Conservation (phyloP, 305 asterid species). For the Solanum hybrid region DNA sequence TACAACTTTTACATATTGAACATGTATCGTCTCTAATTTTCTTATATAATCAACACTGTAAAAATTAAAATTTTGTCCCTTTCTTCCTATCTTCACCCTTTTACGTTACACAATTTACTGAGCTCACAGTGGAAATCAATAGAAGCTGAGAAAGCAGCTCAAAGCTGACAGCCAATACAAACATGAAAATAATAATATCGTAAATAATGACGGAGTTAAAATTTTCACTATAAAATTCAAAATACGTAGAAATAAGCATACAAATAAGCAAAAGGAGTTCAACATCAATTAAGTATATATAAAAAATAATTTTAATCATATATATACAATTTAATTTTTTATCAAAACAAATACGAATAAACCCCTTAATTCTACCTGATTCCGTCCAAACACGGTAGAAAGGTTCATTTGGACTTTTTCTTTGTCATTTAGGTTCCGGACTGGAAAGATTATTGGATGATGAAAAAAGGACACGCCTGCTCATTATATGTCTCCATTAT, state of each 20-base stretch:
- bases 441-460: neutral
- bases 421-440: neutral
- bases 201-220: neutral
- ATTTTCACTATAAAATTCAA: neutral
- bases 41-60: neutral
- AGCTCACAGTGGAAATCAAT: neutral
- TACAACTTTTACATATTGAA: neutral
- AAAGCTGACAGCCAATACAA: neutral
- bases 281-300: neutral
- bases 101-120: neutral
- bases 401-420: neutral
- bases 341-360: too few relatives aligned
- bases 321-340: too few relatives aligned
- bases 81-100: neutral
- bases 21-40: neutral
- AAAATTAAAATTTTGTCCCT: neutral
- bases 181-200: too few relatives aligned
- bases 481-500: neutral
- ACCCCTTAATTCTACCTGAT: neutral
- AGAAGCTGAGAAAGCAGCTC: neutral
- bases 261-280: fast-evolving
- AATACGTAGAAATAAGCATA: neutral
- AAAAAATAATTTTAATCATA: too few relatives aligned
- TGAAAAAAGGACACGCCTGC: neutral
- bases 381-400: neutral